Evolutionary conservation across 164 flowering plant species (phyloP), one percentile per base, ranked within the genome.

Genomic region (Euptelea pleiosperma): DNA sequence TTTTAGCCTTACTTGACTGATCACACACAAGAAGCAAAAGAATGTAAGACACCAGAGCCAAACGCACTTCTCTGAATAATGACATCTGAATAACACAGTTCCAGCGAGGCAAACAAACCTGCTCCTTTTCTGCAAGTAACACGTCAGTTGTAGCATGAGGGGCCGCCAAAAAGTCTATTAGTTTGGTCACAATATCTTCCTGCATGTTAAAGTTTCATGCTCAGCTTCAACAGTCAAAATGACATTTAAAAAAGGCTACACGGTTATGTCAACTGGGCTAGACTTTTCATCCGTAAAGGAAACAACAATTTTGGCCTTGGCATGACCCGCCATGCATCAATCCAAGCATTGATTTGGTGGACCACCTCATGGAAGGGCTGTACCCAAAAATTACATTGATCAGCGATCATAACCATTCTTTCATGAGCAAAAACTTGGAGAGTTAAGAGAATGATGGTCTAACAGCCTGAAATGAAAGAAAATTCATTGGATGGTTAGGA

Each of bases 161-260:
- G 24, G 85, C 75, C 60, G 68, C 76, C 89, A 94, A 70, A 78
- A 91, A 94, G 47, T 91, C 96, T n/a, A 94, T 54, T 66, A 94
- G 76, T 70, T 82, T 84, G 14, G 64, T 8, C 51, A 91, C 77
- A 48, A 91, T 79, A 60, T 91, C 99, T 66, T 94, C 99, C 98
- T 92, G 88, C 70, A 73, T 2, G 36, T 41, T 49, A 39, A 8
- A 37, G 41, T 46, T 5, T 48, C 39, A 58, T 46, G 14, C 21
- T 16, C 49, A 48, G 29, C 36, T 24, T 57, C 18, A 4, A 12
- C 59, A 14, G 7, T 55, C 28, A 18, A 55, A 39, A 37, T 25
- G 22, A 0, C n/a, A n/a, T n/a, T n/a, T n/a, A n/a, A n/a, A n/a
- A n/a, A n/a, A n/a, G n/a, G n/a, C n/a, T n/a, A n/a, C n/a, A n/a